Base-by-base conservation (phyloP, 225 moss, liverwort and hornwort species). In the Anthoceros angustus region DNA sequence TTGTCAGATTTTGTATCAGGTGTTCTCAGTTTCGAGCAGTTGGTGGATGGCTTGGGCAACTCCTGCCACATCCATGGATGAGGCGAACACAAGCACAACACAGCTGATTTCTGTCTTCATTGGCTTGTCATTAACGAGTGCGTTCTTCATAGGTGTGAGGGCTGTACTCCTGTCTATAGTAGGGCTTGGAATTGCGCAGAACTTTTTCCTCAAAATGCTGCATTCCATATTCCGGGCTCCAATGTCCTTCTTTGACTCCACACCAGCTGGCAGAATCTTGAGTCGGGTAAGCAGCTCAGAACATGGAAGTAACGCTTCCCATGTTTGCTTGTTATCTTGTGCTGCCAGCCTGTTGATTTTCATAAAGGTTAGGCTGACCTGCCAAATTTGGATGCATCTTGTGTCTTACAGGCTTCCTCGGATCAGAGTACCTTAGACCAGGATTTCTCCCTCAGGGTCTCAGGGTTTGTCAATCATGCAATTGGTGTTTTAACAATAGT, bases 161-260 rank as follows among this genome's bases (percentile, higher is more conserved):
- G 65, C 82, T 11, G 46, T 83, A 5, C 67, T 76, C 0, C 69
- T 74, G 9, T 72, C 79, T 6, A 67, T 75, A 26, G 67, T 80
- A 62, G 93, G 93, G 18, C 82, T 90, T 8, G 72, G 77, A 64
- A 78, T 79, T 4, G 72, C 84, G 5, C 87, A 90, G 26, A 84
- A 81, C 64, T 90, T 82, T 8, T 93, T 87, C 41, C 40, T 67
- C 32, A 72, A 50, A 21, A 87, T 90, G 90, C 15, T 93, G 69
- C 77, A 70, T 9, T 82, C 79, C 23, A 69, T 90, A 41, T 90
- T 93, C 39, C 74, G 71, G 18, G 93, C 93, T 4, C 87, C 90
- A 20, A 86, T 90, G 87, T 75, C 82, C 0, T 86, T 90, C 75
- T 90, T 93, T 41, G 90, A 90, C 64, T 82, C 86, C 9, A 87